Evolutionary conservation across 208 protist genomes (phyloP), one percentile per base, ranked within the genome.

Genomic region (Leishmania gerbilli): DNA sequence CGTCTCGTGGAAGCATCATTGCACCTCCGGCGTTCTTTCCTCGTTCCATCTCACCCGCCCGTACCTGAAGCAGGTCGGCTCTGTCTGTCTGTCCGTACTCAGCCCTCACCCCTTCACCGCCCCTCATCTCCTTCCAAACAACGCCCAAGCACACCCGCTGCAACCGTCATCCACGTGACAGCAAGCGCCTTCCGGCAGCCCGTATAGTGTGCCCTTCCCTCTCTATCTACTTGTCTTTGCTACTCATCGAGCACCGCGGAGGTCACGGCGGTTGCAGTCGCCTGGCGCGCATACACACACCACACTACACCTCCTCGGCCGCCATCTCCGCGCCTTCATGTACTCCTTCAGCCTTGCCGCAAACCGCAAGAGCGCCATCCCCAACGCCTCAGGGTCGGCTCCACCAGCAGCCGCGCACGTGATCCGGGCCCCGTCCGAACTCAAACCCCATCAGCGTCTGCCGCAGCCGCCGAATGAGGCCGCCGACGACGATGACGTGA

Each of bases 261-360:
- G 31, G 65, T 11, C 19, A 27, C 65, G 31, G 31, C 40, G 37
- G 21, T 21, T 47, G 31, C 13, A n/a, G 65, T 15, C 37, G n/a
- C 65, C 65, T 71, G 11, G 15, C 2, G 34, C 60, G 13, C n/a
- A 67, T n/a, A 40, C 60, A 37, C 60, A 37, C 60, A 13, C 56
- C 56, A 31, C 56, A 62, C 11, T 2, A 31, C 65, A 11, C 37
- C 65, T n/a, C 19, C 65, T 3, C 19, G 13, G 3, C 51, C 40
- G 19, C 27, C 71, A 13, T 42, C n/a, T 42, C 13, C 40, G 51
- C 71, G 40, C 37, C 21, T 42, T 71, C 13, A 85, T 85, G 81
- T 85, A 85, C 53, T 37, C 53, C 13, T 85, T 85, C 55, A 79
- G 69, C 27, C 51, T 85, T 42, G 53, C 74, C 7, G 45, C 56